Evolutionary conservation across 139 green algal genomes (phyloP).

Genomic region (Eudorina sp.): DNA sequence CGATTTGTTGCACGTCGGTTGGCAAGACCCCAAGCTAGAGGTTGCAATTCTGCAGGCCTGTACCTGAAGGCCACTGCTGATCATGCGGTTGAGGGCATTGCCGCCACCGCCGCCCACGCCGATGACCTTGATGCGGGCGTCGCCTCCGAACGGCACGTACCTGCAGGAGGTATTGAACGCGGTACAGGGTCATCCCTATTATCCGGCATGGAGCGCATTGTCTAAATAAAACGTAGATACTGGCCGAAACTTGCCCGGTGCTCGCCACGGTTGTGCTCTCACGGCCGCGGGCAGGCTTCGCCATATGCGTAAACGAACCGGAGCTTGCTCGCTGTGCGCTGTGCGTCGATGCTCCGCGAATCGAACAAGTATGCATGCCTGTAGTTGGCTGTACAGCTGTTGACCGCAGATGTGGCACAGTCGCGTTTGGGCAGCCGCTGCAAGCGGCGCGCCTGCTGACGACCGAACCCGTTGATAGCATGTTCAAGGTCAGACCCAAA

Average conservation of each 20-base stretch:
- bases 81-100: constrained; percentile 99
- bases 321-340: too few species aligned
- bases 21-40: too few species aligned
- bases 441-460: neutral
- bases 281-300: constrained; percentile 3
- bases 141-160: constrained; percentile 53
- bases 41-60: too few species aligned
- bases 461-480: neutral
- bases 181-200: neutral
- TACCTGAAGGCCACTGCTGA: constrained; percentile 88
- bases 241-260: neutral
- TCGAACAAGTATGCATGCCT: too few species aligned
- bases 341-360: too few species aligned
- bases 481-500: too few species aligned
- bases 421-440: neutral
- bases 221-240: neutral
- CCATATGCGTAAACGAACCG: too few species aligned
- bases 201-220: neutral
- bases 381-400: too few species aligned
- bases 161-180: neutral
- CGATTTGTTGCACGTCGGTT: too few species aligned
- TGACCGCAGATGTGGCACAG: neutral
- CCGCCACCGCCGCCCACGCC: constrained; percentile 94
- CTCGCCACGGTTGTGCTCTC: constrained; percentile 9
- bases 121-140: constrained; percentile 94